Evolutionary conservation across 352 stramenopile species (phyloP), one percentile per base, ranked within the genome.

Genomic region (Phytophthora pluvialis): DNA sequence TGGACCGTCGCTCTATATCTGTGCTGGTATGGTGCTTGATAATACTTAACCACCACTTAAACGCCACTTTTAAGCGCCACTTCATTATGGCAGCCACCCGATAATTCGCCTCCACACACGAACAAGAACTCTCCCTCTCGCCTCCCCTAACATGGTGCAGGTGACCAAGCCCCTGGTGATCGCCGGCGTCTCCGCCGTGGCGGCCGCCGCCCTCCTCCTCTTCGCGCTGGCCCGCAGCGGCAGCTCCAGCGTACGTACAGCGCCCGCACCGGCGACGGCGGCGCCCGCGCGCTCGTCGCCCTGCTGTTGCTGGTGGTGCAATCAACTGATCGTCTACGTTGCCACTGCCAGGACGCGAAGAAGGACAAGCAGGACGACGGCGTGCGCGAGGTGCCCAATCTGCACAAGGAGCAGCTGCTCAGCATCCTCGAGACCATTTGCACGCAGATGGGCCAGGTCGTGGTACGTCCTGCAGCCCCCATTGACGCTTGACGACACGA

Each of bases 381-480:
- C 28, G 80, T 92, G 28, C 84, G 83, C 29, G 84, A 92, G 60
- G 75, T 93, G 59, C 87, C 87, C 25, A 94, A 90, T 64, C 79
- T 95, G 55, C 83, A 90, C 69, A 95, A 95, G 75, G 87, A 94
- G 58, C 85, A 95, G 73, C 70, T 95, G 32, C 75, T 95, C 44
- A 92, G 81, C 66, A 95, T 95, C 63, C 70, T 95, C 8, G 83
- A 93, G 72, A 93, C 86, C 56, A 95, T 95, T 67, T 93, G 83
- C 73, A 86, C 87, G 65, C 87, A 95, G 56, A 95, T 95, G 87
- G 87, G 87, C 54, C 87, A 95, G 67, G 82, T 95, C 38, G 87
- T 95, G 80, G 82, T 93, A 78, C 69, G 76, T 86, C 3, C 8
- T 29, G 12, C 31, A 45, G 10, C 16, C 21, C 21, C 21, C 21